phyloP scores from a whole-genome alignment of 2,329 filamentous ascomycete species.

The Trichoderma breve region DNA sequence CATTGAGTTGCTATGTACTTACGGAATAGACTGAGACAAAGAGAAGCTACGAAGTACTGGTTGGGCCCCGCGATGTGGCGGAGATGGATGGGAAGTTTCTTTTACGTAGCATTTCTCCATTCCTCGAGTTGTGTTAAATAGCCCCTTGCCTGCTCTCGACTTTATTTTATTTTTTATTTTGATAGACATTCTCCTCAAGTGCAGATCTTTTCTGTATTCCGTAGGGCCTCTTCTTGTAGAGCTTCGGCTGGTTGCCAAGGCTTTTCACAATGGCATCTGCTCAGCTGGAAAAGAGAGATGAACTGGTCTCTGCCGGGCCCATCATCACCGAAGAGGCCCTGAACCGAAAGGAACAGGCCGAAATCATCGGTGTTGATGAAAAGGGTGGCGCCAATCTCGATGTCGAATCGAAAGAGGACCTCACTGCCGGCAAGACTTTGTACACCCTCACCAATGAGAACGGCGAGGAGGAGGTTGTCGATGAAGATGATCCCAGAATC shows the following conservation, averaged over 20 bases:
- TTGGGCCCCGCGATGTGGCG: background rate
- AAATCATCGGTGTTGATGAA: constrained; percentile 19
- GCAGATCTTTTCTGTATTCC: background rate
- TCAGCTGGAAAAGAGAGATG: constrained; percentile 5
- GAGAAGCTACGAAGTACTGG: background rate
- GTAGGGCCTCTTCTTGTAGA: background rate
- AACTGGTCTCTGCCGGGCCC: constrained; percentile 1
- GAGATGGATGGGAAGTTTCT: background rate
- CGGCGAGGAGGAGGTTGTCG: constrained; percentile 32
- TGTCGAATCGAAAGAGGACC: constrained; percentile 17
- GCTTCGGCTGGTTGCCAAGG: background rate
- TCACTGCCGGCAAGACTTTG: constrained; percentile 10
- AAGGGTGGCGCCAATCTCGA: constrained; percentile 17
- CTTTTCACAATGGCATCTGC: constrained; percentile 14
- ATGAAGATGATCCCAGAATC: constrained; percentile 50
- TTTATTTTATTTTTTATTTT: background rate
- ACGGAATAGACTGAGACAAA: too few species aligned
- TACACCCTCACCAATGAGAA: constrained; percentile 24
- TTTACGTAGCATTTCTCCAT: constrained; percentile 3
- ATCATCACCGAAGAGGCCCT: background rate
- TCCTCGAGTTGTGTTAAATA: background rate
- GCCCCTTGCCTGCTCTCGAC: background rate
- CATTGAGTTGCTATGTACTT: background rate
- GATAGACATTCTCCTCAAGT: background rate
- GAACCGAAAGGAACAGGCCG: constrained; percentile 13